Evolutionary conservation across 768 basidiomycete genomes (phyloP).

Genomic region (Suillus subalutaceus): DNA sequence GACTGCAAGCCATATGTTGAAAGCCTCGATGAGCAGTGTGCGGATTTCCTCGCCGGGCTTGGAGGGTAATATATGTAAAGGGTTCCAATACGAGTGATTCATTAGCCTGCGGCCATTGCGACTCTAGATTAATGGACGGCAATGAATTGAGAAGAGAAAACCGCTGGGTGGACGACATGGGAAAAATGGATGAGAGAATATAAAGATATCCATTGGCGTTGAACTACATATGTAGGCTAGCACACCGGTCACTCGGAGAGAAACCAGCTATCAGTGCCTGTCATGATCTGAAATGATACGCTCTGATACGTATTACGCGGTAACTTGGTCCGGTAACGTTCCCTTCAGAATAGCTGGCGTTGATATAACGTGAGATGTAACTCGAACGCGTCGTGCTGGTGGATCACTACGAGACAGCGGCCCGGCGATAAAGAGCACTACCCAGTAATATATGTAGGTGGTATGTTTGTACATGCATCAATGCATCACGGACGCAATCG

Average conservation of each 20-base stretch:
- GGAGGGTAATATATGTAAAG: slow-evolving; percentile 75
- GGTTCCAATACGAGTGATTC: slow-evolving; percentile 71
- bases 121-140: neutral
- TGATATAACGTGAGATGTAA: neutral
- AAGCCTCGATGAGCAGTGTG: slow-evolving; percentile 83
- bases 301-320: neutral
- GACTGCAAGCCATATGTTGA: slow-evolving; percentile 91
- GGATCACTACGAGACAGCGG: neutral
- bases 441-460: no score
- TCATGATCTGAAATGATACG: neutral
- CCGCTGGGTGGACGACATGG: neutral
- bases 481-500: neutral
- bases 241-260: neutral
- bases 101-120: slow-evolving; percentile 38
- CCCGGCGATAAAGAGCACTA: neutral
- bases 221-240: neutral
- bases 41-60: slow-evolving; percentile 95
- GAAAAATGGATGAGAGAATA: neutral
- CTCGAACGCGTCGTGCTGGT: neutral
- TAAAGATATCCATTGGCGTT: neutral
- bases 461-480: neutral
- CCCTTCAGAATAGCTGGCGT: neutral
- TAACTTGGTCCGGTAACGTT: neutral
- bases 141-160: slow-evolving; percentile 7
- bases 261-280: slow-evolving; percentile 17